Evolutionary conservation across 495 filamentous ascomycete genomes (phyloP).

Genomic region (Hyaloscypha hepaticicola): DNA sequence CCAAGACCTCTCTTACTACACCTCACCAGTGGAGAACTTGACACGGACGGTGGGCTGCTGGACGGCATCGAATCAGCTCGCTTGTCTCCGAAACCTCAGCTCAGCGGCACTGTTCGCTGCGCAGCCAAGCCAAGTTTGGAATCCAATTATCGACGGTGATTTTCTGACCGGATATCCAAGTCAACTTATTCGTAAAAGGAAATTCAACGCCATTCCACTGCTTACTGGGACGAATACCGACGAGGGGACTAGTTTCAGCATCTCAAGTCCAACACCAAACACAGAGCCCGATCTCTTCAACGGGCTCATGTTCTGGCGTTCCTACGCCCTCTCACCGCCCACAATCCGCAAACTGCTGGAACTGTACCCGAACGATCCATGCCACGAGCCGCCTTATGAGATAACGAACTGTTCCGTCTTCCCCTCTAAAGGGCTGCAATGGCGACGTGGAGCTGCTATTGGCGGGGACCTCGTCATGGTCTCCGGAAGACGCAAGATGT

Average conservation of each 20-base stretch:
- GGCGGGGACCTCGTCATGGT: conserved; percentile 50
- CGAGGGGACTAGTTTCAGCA: conserved; percentile 42
- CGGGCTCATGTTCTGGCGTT: background rate
- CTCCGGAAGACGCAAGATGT: conserved; percentile 54
- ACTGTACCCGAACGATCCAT: conserved; percentile 50
- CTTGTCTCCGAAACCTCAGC: conserved; percentile 11
- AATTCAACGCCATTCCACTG: conserved; percentile 51
- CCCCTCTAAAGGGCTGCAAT: conserved; percentile 43
- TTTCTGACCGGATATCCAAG: conserved; percentile 41
- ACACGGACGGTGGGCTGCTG: conserved; percentile 9
- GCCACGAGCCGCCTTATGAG: conserved; percentile 43
- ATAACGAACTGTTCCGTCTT: conserved; percentile 43
- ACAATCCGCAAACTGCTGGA: conserved; percentile 42
- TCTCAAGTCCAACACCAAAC: background rate
- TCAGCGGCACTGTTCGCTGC: conserved; percentile 36
- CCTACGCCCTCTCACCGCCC: conserved; percentile 33
- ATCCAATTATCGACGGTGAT: conserved; percentile 51
- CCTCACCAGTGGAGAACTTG: conserved; percentile 21
- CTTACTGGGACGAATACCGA: conserved; percentile 50
- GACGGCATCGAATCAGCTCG: conserved; percentile 6
- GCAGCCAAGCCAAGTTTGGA: conserved; percentile 41
- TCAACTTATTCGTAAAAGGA: conserved; percentile 43
- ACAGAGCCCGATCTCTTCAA: conserved; percentile 16
- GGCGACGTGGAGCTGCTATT: conserved; percentile 22
- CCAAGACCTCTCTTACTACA: conserved; percentile 15